These are phyloP conservation scores for Neonectria faginata DNA, from an alignment of 2,329 filamentous ascomycete species.

Conservation along the genomic window DNA sequence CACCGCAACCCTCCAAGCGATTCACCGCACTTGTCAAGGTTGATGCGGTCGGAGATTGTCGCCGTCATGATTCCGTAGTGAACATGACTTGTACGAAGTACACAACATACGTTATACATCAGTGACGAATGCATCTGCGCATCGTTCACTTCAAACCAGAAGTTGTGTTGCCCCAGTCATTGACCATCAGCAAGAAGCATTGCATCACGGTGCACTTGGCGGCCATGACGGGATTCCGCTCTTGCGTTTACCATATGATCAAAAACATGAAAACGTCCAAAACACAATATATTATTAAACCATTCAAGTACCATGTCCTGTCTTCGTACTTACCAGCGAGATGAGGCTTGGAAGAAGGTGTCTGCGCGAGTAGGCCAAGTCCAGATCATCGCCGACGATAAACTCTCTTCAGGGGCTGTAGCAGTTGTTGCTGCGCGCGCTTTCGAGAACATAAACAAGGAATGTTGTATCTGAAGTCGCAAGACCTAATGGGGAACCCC, in stretches of 20 bases:
- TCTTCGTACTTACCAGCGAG: neutral
- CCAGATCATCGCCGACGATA: too few relatives aligned
- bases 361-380: too few relatives aligned
- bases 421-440: too few relatives aligned
- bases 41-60: constrained; percentile 1
- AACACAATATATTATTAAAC: neutral
- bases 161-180: neutral
- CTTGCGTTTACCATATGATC: too few relatives aligned
- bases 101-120: neutral
- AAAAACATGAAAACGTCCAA: too few relatives aligned
- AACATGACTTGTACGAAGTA: neutral
- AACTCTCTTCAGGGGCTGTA: too few relatives aligned
- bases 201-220: neutral
- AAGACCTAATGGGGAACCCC: too few relatives aligned
- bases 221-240: too few relatives aligned
- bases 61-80: neutral
- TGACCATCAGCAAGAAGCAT: neutral
- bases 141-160: constrained; percentile 3
- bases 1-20: constrained; percentile 11
- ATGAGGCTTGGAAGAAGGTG: too few relatives aligned
- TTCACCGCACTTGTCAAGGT: neutral
- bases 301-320: neutral
- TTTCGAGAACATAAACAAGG: too few relatives aligned
- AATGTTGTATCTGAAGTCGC: too few relatives aligned
- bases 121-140: neutral